phyloP scores from a whole-genome alignment of 2,329 filamentous ascomycete genomes.

The Waltergamsia citrina region DNA sequence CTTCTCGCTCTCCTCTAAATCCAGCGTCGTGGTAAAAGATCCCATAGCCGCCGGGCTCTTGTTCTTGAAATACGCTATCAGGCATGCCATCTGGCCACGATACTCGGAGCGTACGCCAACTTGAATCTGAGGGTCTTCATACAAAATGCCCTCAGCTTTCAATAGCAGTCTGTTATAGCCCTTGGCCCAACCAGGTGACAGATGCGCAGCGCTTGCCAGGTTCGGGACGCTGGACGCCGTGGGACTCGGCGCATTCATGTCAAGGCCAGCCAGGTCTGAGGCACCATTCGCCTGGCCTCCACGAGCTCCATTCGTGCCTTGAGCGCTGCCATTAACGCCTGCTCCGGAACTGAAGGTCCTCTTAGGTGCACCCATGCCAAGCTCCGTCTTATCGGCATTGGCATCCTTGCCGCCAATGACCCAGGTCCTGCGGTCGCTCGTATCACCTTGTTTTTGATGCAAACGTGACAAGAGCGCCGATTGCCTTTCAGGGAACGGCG shows the following conservation, averaged over 20 bases:
- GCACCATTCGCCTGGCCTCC: conserved; percentile 31
- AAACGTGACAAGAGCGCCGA: conserved; percentile 86
- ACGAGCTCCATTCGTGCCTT: conserved; percentile 13
- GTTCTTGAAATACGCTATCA: conserved; percentile 95
- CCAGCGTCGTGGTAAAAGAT: conserved; percentile 89
- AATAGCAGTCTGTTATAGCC: conserved; percentile 81
- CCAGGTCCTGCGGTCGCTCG: conserved; percentile 94
- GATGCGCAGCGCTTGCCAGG: conserved; percentile 80
- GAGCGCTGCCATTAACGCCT: conserved; percentile 37
- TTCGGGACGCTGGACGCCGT: conserved; percentile 62
- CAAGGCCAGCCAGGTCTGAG: conserved; percentile 71
- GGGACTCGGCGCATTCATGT: conserved; percentile 56
- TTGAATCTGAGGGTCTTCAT: conserved; percentile 91
- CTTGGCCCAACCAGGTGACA: conserved; percentile 89
- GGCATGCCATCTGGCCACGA: conserved; percentile 84
- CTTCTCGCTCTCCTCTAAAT: conserved; percentile 62
- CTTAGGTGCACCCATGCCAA: conserved; percentile 67
- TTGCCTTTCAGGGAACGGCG: conserved; percentile 88
- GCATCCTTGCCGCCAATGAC: conserved; percentile 95
- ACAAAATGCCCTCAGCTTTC: conserved; percentile 75
- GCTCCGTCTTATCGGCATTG: conserved; percentile 71
- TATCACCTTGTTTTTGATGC: conserved; percentile 88
- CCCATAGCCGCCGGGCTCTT: conserved; percentile 77
- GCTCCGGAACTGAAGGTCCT: conserved; percentile 67
- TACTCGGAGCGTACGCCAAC: conserved; percentile 90